Evolutionary conservation across 371 early-diverging fungal genomes (phyloP).

Genomic region (Furculomyces boomerangus): DNA sequence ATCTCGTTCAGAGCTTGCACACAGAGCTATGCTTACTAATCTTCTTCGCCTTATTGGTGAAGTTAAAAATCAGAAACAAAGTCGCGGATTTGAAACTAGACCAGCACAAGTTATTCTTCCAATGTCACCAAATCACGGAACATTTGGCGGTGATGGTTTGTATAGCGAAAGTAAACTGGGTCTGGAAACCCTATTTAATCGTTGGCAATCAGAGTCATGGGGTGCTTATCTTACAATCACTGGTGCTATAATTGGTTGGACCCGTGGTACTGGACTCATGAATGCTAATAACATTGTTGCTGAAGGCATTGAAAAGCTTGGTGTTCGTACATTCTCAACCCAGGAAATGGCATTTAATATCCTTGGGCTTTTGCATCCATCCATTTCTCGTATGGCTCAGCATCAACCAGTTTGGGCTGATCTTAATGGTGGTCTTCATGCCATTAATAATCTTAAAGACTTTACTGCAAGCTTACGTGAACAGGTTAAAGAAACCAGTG

Average conservation of each 20-base stretch:
- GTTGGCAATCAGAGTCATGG: slow-evolving; percentile 88
- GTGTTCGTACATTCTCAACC: slow-evolving; percentile 84
- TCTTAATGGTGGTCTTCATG: slow-evolving; percentile 74
- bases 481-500: slow-evolving; percentile 61
- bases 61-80: slow-evolving; percentile 42
- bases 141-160: slow-evolving; percentile 82
- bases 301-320: slow-evolving; percentile 74
- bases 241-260: slow-evolving; percentile 95
- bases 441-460: slow-evolving; percentile 60
- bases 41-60: slow-evolving; percentile 52
- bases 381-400: slow-evolving; percentile 57
- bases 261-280: slow-evolving; percentile 94
- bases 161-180: slow-evolving; percentile 88
- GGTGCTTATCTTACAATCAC: slow-evolving; percentile 73
- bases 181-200: slow-evolving; percentile 79
- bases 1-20: slow-evolving; percentile 74
- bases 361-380: slow-evolving; percentile 75
- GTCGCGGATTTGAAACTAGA: slow-evolving; percentile 58
- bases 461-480: slow-evolving; percentile 53
- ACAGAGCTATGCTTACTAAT: slow-evolving; percentile 28
- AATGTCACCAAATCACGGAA: slow-evolving; percentile 88
- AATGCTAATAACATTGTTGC: slow-evolving; percentile 79
- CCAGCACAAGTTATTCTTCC: slow-evolving; percentile 85
- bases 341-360: slow-evolving; percentile 92
- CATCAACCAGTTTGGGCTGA: slow-evolving; percentile 84